These are phyloP conservation scores for Paspalum vaginatum DNA, from an alignment of 176 grass and related monocot species.

Conservation along the genomic window DNA sequence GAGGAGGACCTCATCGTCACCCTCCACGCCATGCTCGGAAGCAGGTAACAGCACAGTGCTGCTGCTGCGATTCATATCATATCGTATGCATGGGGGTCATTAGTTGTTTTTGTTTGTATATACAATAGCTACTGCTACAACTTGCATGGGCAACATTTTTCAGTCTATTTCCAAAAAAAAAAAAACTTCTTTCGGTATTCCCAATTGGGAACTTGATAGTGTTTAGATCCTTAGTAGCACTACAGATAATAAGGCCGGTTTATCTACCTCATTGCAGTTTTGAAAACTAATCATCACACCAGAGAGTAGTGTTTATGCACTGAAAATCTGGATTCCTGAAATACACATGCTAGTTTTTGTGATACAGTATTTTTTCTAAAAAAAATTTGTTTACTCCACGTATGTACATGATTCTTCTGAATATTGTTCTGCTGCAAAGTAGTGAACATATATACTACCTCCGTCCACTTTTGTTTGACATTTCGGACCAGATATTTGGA, in stretches of 20 bases:
- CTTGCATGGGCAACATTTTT: neutral
- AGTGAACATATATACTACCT: neutral
- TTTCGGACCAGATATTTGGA: neutral
- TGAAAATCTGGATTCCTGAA: neutral
- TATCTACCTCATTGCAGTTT: neutral
- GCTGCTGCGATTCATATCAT: too few relatives aligned
- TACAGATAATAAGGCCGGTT: neutral
- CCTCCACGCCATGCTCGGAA: conserved; percentile 87
- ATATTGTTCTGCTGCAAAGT: neutral
- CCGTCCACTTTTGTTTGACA: too few relatives aligned
- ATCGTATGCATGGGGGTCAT: too few relatives aligned
- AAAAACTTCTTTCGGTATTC: neutral
- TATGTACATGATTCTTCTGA: neutral
- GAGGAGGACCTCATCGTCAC: conserved; percentile 93
- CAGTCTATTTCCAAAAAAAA: too few relatives aligned
- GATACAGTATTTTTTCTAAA: neutral
- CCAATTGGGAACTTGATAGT: neutral
- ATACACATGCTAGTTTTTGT: neutral
- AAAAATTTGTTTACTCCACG: neutral
- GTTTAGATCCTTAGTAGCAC: neutral
- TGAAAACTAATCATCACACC: neutral
- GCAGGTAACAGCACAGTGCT: conserved; percentile 51
- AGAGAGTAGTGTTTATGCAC: neutral
- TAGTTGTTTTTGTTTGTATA: neutral
- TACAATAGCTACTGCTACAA: neutral